Evolutionary conservation across 108 stramenopile species (phyloP).

Genomic region (Discostella stelligeroides): DNA sequence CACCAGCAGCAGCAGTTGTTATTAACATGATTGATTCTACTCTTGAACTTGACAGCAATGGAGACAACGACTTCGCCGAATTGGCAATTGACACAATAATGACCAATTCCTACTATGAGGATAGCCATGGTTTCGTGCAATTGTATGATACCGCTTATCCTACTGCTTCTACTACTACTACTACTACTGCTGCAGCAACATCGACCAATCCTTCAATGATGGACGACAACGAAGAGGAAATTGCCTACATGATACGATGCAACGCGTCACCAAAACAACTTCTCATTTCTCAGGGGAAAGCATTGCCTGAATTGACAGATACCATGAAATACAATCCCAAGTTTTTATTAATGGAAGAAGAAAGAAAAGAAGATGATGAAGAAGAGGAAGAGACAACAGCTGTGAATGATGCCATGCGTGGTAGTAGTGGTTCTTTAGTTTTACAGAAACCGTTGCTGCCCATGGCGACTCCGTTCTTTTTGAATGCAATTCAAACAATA

Average conservation of each 20-base stretch:
- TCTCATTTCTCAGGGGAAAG: constrained; percentile 62
- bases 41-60: neutral
- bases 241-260: constrained; percentile 76
- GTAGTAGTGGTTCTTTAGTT: too few relatives aligned
- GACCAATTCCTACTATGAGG: constrained; percentile 37
- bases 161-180: neutral
- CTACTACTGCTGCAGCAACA: neutral
- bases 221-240: constrained; percentile 59
- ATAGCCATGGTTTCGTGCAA: constrained; percentile 7
- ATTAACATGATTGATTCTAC: neutral
- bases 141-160: constrained; percentile 50
- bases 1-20: too few relatives aligned
- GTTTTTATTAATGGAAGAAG: constrained; percentile 43
- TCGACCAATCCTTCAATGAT: constrained; percentile 12
- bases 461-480: constrained; percentile 59
- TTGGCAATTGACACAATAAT: constrained; percentile 32
- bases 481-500: constrained; percentile 52
- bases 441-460: constrained; percentile 14
- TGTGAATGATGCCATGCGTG: too few relatives aligned
- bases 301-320: constrained; percentile 62
- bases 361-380: neutral
- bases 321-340: constrained; percentile 47
- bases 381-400: too few relatives aligned
- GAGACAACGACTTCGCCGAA: constrained; percentile 23
- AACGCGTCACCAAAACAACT: constrained; percentile 66